phyloP scores from a whole-genome alignment of 1,139 yeast species.

The Yamadazyma atmosphaerica region DNA sequence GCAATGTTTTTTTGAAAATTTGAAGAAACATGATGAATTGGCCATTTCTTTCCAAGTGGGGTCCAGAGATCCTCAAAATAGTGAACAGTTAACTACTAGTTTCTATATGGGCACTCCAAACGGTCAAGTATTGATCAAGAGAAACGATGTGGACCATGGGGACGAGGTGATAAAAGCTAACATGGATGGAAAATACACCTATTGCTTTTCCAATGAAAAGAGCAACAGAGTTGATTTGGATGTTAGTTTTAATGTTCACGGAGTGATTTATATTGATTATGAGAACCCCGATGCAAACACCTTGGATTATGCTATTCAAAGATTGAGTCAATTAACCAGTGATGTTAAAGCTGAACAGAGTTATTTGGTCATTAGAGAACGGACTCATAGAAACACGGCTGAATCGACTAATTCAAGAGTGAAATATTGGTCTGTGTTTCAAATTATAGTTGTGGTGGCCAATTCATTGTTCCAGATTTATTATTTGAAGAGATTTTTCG shows the following conservation, averaged over 20 bases:
- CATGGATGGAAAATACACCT: conserved; percentile 71
- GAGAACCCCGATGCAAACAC: conserved; percentile 81
- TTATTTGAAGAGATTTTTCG: conserved; percentile 92
- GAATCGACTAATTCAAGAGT: conserved; percentile 96
- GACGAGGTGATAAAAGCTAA: conserved; percentile 70
- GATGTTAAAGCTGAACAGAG: conserved; percentile 92
- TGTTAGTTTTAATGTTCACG: conserved; percentile 93
- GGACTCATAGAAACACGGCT: conserved; percentile 98
- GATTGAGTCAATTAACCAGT: conserved; percentile 71
- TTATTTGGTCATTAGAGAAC: conserved; percentile 92
- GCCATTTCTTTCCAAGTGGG: conserved; percentile 94
- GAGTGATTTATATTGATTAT: conserved; percentile 83
- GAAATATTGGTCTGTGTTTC: conserved; percentile 97
- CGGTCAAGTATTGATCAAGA: conserved; percentile 52
- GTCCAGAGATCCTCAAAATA: conserved; percentile 76
- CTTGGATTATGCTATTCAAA: conserved; percentile 80
- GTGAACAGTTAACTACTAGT: conserved; percentile 77
- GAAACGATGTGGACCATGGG: conserved; percentile 72
- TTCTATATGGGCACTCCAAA: conserved; percentile 64
- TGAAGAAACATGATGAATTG: conserved; percentile 81
- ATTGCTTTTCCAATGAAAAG: conserved; percentile 90
- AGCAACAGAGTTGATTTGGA: conserved; percentile 76
- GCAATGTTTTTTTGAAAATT: conserved; percentile 83
- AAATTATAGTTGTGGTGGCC: conserved; percentile 77
- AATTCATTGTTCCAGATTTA: conserved; percentile 92